Conservation (phyloP, 164 flowering plant species). For the Stephania japonica region DNA sequence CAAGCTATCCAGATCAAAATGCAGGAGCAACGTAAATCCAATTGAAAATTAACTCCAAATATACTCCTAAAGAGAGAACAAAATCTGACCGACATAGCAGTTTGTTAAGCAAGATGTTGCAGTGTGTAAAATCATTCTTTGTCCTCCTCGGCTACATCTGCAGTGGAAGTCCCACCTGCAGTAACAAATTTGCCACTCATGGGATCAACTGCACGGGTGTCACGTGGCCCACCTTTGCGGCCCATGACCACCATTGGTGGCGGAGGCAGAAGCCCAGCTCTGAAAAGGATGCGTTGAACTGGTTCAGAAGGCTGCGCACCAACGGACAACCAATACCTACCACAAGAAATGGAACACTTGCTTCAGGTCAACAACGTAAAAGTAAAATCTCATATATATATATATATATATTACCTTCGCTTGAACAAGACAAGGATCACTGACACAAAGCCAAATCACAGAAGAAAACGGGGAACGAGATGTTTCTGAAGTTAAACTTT, state of each 20-base stretch:
- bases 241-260: constrained; percentile 93
- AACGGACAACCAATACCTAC: constrained; percentile 35
- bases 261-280: constrained; percentile 52
- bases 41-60: background rate
- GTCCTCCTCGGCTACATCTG: constrained; percentile 14
- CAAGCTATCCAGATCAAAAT: background rate
- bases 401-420: too few species aligned
- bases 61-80: background rate
- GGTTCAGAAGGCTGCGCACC: constrained; percentile 43
- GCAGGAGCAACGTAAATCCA: background rate
- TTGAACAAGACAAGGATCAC: too few species aligned
- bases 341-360: background rate
- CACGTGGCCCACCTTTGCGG: constrained; percentile 86
- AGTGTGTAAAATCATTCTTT: background rate
- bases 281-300: constrained; percentile 28
- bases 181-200: constrained; percentile 53
- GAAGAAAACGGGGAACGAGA: too few species aligned
- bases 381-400: too few species aligned
- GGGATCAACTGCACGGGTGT: constrained; percentile 65
- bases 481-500: too few species aligned
- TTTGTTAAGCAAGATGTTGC: background rate
- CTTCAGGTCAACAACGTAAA: too few species aligned
- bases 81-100: background rate
- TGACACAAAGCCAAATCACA: too few species aligned
- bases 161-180: constrained; percentile 17